Conservation (phyloP, 805 yeast genomes). For the Yarrowia sp. region DNA sequence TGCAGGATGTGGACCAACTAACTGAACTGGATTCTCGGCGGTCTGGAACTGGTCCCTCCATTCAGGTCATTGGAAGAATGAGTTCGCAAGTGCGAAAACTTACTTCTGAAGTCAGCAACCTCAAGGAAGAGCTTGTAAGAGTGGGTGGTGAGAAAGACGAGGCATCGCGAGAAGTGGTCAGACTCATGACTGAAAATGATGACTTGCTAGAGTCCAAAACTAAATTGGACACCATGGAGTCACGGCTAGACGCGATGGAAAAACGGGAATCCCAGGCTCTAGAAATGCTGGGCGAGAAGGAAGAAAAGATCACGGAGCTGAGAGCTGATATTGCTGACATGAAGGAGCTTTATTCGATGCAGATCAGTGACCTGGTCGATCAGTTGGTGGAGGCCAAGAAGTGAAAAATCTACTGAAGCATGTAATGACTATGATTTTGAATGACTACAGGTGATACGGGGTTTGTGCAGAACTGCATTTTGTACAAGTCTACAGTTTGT, state of each 20-base stretch:
- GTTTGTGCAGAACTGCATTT: too few species aligned
- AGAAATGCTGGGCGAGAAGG: conserved; percentile 78
- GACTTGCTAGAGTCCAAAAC: conserved; percentile 41
- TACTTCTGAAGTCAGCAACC: conserved; percentile 69
- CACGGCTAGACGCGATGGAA: conserved; percentile 42
- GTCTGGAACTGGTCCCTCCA: conserved; percentile 38
- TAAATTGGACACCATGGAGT: conserved; percentile 40
- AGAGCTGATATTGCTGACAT: conserved; percentile 85
- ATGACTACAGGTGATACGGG: too few species aligned
- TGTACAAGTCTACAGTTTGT: too few species aligned
- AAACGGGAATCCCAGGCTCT: conserved; percentile 56
- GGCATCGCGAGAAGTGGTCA: conserved; percentile 66
- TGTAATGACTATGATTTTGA: neutral
- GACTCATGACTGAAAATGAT: conserved; percentile 56
- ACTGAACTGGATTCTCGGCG: neutral
- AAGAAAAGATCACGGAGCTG: conserved; percentile 81
- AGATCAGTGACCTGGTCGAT: conserved; percentile 82
- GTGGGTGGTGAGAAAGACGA: conserved; percentile 58
- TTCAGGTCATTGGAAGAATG: conserved; percentile 72
- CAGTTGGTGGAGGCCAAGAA: conserved; percentile 38
- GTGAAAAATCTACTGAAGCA: neutral
- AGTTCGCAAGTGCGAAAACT: conserved; percentile 73
- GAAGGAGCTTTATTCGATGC: conserved; percentile 77
- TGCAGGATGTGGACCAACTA: neutral
- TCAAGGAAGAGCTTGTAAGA: conserved; percentile 59